Percentiles rank a stretch among this genome's conserved stretches.
Conservation (phyloP, 2,329 filamentous ascomycete genomes). For the Ilyonectria destructans region DNA sequence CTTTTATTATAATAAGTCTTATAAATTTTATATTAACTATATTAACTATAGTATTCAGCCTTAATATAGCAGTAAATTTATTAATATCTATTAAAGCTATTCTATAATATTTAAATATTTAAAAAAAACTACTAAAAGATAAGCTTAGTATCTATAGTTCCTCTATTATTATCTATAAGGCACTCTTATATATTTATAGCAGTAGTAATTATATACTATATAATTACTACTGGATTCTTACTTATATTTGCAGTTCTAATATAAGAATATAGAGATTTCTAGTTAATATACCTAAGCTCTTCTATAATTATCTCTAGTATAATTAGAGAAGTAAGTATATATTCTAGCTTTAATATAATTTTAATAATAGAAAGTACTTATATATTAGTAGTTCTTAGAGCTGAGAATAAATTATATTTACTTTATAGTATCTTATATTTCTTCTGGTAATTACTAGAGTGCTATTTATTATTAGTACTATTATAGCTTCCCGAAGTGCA, state of each 20-base stretch:
- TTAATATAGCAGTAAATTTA: not conserved
- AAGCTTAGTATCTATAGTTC: not conserved
- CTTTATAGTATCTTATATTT: not conserved
- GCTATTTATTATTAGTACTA: not conserved
- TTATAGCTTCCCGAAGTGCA: not conserved
- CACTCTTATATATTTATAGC: not conserved
- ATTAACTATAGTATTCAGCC: not conserved
- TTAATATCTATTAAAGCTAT: not conserved
- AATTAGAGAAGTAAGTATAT: slow-evolving; percentile 6
- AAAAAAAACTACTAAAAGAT: not conserved
- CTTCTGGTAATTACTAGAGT: not conserved
- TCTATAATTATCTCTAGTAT: not conserved
- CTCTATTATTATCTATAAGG: not conserved
- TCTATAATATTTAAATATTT: not conserved
- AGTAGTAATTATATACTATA: not conserved
- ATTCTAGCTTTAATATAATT: slow-evolving; percentile 1
- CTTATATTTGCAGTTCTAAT: slow-evolving; percentile 1
- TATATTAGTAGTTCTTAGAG: not conserved
- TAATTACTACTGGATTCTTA: not conserved
- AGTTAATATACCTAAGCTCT: not conserved
- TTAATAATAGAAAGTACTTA: not conserved
- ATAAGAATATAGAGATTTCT: not conserved
- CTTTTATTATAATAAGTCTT: too few species aligned
- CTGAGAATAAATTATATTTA: not conserved
- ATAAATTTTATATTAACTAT: too few species aligned